Conservation (phyloP, 2,329 filamentous ascomycete species). For the Hymenoscyphus fructigenus region DNA sequence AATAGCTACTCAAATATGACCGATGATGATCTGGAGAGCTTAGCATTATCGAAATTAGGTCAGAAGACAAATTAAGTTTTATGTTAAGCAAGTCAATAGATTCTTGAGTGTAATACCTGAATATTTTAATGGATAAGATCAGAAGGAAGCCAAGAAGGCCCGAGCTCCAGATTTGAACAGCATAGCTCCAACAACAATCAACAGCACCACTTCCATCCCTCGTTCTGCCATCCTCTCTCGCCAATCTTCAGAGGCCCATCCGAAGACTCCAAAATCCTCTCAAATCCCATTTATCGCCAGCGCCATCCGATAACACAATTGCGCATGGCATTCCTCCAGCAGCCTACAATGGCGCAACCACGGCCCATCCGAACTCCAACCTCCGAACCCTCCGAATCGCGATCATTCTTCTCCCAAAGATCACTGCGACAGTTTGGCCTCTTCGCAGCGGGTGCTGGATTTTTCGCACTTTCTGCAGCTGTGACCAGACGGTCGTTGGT, state of each 20-base stretch:
- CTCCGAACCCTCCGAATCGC: constrained; percentile 15
- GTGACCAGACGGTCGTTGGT: constrained; percentile 70
- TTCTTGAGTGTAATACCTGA: too few relatives aligned
- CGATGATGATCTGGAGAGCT: too few relatives aligned
- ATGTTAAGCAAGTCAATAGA: too few relatives aligned
- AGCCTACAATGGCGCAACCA: constrained; percentile 24
- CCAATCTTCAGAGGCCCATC: neutral
- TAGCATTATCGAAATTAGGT: too few relatives aligned
- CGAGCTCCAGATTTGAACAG: neutral
- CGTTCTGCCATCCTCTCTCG: neutral
- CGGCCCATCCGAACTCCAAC: constrained; percentile 12
- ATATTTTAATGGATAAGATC: too few relatives aligned
- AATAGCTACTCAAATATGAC: too few relatives aligned
- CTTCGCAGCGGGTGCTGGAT: constrained; percentile 72
- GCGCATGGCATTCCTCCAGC: constrained; percentile 27
- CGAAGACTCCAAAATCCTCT: neutral
- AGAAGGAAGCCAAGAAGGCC: neutral
- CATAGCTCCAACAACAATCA: neutral
- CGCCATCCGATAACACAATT: neutral
- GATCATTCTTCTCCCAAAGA: constrained; percentile 35
- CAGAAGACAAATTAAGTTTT: too few relatives aligned
- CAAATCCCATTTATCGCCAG: neutral
- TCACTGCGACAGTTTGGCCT: constrained; percentile 60
- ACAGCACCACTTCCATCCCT: neutral
- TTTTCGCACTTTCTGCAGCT: constrained; percentile 69